Evolutionary conservation across 1,284 basidiomycete genomes (phyloP).

Genomic region (Leucoagaricus sp.): DNA sequence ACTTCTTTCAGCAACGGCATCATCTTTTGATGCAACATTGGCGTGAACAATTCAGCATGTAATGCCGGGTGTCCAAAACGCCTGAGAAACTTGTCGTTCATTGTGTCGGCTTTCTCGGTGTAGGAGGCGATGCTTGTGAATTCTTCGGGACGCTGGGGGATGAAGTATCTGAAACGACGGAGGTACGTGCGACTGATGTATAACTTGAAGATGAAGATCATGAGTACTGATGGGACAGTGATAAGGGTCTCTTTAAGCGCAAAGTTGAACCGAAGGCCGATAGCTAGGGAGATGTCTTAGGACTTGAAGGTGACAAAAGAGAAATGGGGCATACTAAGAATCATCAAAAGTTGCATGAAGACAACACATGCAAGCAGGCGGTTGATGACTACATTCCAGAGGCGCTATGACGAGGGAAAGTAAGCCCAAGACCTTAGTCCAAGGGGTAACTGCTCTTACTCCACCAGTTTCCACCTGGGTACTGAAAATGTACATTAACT

Average conservation of each 20-base stretch:
- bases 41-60: slow-evolving; percentile 79
- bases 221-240: slow-evolving; percentile 76
- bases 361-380: slow-evolving; percentile 74
- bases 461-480: slow-evolving; percentile 90
- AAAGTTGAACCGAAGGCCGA: slow-evolving; percentile 81
- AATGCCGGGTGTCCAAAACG: slow-evolving; percentile 87
- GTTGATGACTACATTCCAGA: slow-evolving; percentile 95
- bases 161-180: slow-evolving; percentile 76
- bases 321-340: slow-evolving; percentile 69
- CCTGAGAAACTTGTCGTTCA: slow-evolving; percentile 70
- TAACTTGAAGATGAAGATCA: slow-evolving; percentile 79
- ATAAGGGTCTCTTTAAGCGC: slow-evolving; percentile 70
- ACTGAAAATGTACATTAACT: slow-evolving; percentile 90
- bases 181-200: slow-evolving; percentile 73
- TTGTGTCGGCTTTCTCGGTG: slow-evolving; percentile 67
- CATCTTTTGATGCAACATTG: slow-evolving; percentile 86
- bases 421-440: neutral
- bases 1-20: slow-evolving; percentile 76
- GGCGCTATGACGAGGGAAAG: slow-evolving; percentile 50
- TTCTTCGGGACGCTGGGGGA: slow-evolving; percentile 65
- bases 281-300: slow-evolving; percentile 51
- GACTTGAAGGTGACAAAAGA: neutral
- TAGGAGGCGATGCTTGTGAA: slow-evolving; percentile 69
- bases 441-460: slow-evolving; percentile 48
- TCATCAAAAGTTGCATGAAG: slow-evolving; percentile 85